Evolutionary conservation across 768 basidiomycete genomes (phyloP).

Genomic region (Pholiota microspora): DNA sequence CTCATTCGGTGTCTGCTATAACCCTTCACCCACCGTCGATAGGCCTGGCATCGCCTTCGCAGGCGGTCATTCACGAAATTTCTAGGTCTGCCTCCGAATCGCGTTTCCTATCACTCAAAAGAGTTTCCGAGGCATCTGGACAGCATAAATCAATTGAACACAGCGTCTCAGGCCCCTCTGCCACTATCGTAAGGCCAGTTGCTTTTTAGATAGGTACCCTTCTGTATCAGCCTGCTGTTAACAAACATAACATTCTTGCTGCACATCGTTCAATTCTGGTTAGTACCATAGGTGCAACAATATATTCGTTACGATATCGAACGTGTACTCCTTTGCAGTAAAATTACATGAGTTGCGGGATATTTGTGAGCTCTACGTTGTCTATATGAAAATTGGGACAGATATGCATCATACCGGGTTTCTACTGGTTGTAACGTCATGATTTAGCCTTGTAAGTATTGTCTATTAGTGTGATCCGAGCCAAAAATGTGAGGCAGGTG

Average conservation of each 20-base stretch:
- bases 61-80: neutral
- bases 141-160: neutral
- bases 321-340: neutral
- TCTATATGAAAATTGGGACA: neutral
- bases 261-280: no score
- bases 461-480: no score
- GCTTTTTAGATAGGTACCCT: neutral
- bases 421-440: neutral
- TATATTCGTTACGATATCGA: no score
- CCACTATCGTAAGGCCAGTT: neutral
- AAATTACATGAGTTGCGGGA: neutral
- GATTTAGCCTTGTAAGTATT: no score
- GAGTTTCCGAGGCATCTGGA: neutral
- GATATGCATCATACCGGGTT: neutral
- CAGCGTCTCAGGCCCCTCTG: neutral
- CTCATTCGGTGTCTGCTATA: constrained; percentile 4
- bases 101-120: neutral
- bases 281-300: no score
- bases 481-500: no score
- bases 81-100: neutral
- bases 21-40: constrained; percentile 5
- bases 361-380: neutral
- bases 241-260: no score
- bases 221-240: no score
- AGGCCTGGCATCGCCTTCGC: constrained; percentile 5